Evolutionary conservation across 495 filamentous ascomycete genomes (phyloP).

Genomic region (Staphylotrichum longicolle): DNA sequence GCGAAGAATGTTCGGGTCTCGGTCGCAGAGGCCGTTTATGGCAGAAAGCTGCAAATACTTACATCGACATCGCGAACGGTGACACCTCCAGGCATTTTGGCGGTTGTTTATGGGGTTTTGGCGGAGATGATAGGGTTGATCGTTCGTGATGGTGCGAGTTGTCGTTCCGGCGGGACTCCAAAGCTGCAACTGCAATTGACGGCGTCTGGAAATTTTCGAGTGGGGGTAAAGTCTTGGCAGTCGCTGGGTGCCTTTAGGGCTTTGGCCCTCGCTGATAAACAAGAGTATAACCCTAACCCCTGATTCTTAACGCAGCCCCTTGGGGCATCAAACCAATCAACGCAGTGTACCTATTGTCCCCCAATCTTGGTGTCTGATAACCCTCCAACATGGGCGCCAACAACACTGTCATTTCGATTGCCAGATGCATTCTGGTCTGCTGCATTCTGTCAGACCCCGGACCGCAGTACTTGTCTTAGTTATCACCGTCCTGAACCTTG

Average conservation of each 20-base stretch:
- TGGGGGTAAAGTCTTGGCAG: conserved; percentile 27
- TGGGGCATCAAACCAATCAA: background rate
- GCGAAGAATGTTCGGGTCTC: conserved; percentile 31
- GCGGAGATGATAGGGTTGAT: conserved; percentile 24
- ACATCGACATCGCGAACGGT: conserved; percentile 90
- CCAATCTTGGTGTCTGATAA: too few relatives aligned
- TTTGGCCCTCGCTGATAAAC: conserved; percentile 17
- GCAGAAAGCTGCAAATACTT: conserved; percentile 48
- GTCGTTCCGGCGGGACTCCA: conserved; percentile 8
- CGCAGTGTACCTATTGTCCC: background rate
- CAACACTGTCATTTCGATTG: too few relatives aligned
- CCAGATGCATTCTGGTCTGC: too few relatives aligned
- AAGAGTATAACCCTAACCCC: conserved; percentile 13
- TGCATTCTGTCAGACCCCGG: too few relatives aligned
- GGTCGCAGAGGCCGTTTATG: conserved; percentile 29
- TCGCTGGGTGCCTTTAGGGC: conserved; percentile 21
- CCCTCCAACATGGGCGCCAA: too few relatives aligned
- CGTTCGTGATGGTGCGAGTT: conserved; percentile 31
- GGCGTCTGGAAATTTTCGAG: conserved; percentile 26
- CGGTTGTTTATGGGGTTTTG: conserved; percentile 43
- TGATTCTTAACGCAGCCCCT: too few relatives aligned
- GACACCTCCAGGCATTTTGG: conserved; percentile 78
- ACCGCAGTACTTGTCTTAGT: too few relatives aligned
- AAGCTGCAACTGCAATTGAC: conserved; percentile 20
- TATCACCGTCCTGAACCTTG: too few relatives aligned